phyloP scores from a whole-genome alignment of 176 grass and related monocot species.

The Bonia amplexicaulis region DNA sequence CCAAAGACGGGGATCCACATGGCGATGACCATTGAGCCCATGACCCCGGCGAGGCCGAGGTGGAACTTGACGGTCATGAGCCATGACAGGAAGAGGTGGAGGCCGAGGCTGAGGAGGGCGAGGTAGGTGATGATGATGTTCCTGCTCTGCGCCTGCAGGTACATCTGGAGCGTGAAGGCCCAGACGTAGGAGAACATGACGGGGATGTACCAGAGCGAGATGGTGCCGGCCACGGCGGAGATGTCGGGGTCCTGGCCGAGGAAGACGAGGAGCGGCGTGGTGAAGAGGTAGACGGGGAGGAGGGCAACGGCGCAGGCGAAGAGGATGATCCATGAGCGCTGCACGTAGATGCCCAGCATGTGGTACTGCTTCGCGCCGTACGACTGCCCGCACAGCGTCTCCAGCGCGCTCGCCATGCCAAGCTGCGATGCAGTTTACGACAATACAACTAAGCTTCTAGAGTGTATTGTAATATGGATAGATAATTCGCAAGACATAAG shows the following conservation, averaged over 20 bases:
- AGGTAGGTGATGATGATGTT: slow-evolving; percentile 66
- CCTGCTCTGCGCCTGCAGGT: slow-evolving; percentile 81
- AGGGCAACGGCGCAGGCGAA: slow-evolving; percentile 31
- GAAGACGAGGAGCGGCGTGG: slow-evolving; percentile 39
- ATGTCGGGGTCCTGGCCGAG: slow-evolving; percentile 62
- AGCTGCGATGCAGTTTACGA: background rate
- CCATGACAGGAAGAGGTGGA: slow-evolving; percentile 63
- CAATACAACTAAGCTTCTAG: too few relatives aligned
- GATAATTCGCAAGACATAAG: too few relatives aligned
- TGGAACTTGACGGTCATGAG: slow-evolving; percentile 32
- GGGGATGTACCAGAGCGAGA: slow-evolving; percentile 69
- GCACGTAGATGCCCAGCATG: slow-evolving; percentile 69
- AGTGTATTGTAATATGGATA: too few relatives aligned
- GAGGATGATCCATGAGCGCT: slow-evolving; percentile 48
- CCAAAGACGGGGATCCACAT: slow-evolving; percentile 61
- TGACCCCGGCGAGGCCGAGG: slow-evolving; percentile 47
- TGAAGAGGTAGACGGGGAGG: slow-evolving; percentile 59
- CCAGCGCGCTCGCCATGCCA: slow-evolving; percentile 69
- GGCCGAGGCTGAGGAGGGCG: slow-evolving; percentile 46
- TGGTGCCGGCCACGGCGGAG: slow-evolving; percentile 34
- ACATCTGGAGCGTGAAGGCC: slow-evolving; percentile 75
- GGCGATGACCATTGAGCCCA: slow-evolving; percentile 54
- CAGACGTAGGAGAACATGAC: slow-evolving; percentile 53
- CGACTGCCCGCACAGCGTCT: slow-evolving; percentile 60
- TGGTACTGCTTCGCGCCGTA: slow-evolving; percentile 49